Conservation (phyloP, 805 yeast species). For the Pichia californica region DNA sequence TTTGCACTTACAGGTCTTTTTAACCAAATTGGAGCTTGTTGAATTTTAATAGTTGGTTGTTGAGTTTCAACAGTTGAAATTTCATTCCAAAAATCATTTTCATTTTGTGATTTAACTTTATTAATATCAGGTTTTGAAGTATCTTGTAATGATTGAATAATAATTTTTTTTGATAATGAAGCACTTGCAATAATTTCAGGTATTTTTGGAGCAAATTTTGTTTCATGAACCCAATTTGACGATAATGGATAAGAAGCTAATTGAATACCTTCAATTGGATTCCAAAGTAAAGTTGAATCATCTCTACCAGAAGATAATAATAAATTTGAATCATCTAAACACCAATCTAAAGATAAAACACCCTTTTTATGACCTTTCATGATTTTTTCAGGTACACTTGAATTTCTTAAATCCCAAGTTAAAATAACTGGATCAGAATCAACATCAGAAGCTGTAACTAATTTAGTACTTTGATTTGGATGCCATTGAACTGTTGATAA, state of each 20-base stretch:
- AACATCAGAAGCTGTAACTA: slow-evolving; percentile 80
- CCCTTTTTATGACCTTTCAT: slow-evolving; percentile 83
- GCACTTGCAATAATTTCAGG: slow-evolving; percentile 90
- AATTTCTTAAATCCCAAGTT: slow-evolving; percentile 92
- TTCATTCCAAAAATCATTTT: slow-evolving; percentile 82
- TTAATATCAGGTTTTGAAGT: slow-evolving; percentile 52
- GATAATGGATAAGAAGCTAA: slow-evolving; percentile 87
- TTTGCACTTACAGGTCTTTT: slow-evolving; percentile 64
- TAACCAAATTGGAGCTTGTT: slow-evolving; percentile 90
- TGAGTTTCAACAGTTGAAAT: slow-evolving; percentile 61
- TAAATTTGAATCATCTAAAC: slow-evolving; percentile 69
- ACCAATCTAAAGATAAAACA: slow-evolving; percentile 89
- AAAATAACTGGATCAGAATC: slow-evolving; percentile 75
- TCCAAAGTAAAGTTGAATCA: slow-evolving; percentile 84
- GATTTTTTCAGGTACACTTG: slow-evolving; percentile 79
- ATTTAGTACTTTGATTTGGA: slow-evolving; percentile 78
- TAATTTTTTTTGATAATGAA: slow-evolving; percentile 77
- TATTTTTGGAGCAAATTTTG: slow-evolving; percentile 77
- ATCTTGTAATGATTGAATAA: slow-evolving; percentile 84
- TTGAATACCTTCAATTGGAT: slow-evolving; percentile 66
- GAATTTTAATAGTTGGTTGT: slow-evolving; percentile 62
- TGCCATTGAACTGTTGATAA: slow-evolving; percentile 91
- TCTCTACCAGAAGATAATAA: slow-evolving; percentile 91
- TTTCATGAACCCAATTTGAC: slow-evolving; percentile 89
- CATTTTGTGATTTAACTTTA: slow-evolving; percentile 38